Conservation (phyloP, 441 rosid species). For the Melastoma candidum region DNA sequence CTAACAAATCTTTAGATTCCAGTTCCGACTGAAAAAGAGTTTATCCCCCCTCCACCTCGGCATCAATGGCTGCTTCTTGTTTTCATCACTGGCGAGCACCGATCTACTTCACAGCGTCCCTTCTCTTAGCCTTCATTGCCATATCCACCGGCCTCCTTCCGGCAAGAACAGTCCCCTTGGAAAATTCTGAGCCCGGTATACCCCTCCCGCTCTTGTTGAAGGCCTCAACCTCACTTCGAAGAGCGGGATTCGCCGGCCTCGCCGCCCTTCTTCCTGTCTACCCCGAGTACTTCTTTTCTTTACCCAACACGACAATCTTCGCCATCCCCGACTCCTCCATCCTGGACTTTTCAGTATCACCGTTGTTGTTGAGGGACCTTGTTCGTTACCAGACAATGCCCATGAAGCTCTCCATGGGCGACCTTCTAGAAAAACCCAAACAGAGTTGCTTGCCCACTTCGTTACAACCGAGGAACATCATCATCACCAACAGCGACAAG, state of each 20-base stretch:
- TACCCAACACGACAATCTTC: constrained; percentile 57
- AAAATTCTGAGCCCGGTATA: constrained; percentile 14
- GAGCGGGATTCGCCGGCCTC: constrained; percentile 49
- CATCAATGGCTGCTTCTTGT: constrained; percentile 30
- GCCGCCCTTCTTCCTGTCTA: constrained; percentile 50
- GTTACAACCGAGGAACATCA: constrained; percentile 32
- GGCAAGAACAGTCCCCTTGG: constrained; percentile 9
- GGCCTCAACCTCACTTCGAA: constrained; percentile 42
- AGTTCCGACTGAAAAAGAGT: not conserved
- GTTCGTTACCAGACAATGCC: constrained; percentile 69
- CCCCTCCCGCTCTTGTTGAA: constrained; percentile 30
- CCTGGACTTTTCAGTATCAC: constrained; percentile 32
- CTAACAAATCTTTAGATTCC: too few relatives aligned
- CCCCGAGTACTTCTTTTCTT: constrained; percentile 47
- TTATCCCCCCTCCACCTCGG: not conserved
- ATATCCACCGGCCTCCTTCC: constrained; percentile 48
- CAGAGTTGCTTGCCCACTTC: constrained; percentile 58
- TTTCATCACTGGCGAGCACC: constrained; percentile 47
- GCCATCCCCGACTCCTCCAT: constrained; percentile 56
- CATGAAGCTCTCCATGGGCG: constrained; percentile 33
- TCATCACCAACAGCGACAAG: constrained; percentile 32
- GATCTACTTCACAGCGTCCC: constrained; percentile 46
- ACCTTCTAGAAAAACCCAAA: constrained; percentile 33
- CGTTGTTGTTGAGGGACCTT: constrained; percentile 41
- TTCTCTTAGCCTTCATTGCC: constrained; percentile 56